Base-by-base conservation (phyloP, 2,329 filamentous ascomycete genomes). In the Harringtonia lauricola region DNA sequence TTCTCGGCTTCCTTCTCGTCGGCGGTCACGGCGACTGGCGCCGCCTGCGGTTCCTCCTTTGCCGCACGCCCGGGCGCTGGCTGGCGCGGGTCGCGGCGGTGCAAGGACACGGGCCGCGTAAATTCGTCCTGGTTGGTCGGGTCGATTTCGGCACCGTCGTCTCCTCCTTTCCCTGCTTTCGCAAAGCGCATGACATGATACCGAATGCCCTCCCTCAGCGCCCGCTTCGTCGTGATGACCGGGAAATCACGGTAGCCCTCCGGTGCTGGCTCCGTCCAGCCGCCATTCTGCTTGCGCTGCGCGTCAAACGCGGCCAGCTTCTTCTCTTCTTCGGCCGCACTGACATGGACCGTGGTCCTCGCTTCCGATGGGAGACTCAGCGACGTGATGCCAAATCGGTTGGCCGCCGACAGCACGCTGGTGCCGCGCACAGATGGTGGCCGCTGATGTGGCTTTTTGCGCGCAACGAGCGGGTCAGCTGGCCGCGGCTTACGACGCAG, bases 161-260 rank as follows among this genome's bases (percentile, higher is more conserved):
- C 49, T 36, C 78, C 64, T n/a, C 57, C 65, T 50, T 70, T 71
- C 54, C 79, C 79, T 41, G 73, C 68, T 49, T 83, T 72, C 45
- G 65, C 59, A 53, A 98, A 80, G 53, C 86, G 82, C 70, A 95
- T 89, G 49, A 94, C 76, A 58, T 98, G 92, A 56, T 88, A 81
- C 39, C 90, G 83, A 47, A 94, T 66, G 7, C 83, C 85, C 52
- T 92, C 83, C 44, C 86, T 72, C 40, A 95, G 63, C 10, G 81
- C 79, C 55, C 81, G 80, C 63, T 94, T 94, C 8, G 86, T 94
- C 8, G 88, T 86, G 51, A 87, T 77, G 17, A 96, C 71, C 14
- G 86, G 86, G 53, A 71, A 71, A 34, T 74, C 70, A 14, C 53
- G 64, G 19, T 64, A 61, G 22, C 57, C 59, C 17, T 54, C 52